Evolutionary conservation across 2,329 filamentous ascomycete genomes (phyloP).

Genomic region (Penicillium verrucosum): DNA sequence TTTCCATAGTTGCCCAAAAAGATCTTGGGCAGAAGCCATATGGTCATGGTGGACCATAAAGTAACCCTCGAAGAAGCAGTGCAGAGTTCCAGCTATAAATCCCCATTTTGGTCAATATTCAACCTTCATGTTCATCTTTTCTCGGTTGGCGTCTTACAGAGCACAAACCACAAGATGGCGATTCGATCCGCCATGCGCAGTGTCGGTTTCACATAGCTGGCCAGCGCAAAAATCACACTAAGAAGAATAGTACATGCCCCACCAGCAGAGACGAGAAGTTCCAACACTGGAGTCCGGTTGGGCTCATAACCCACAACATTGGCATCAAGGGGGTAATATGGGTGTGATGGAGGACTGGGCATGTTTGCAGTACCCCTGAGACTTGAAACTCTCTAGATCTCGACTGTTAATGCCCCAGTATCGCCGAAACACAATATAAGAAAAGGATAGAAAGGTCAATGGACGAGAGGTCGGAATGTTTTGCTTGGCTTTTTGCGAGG

Average conservation of each 20-base stretch:
- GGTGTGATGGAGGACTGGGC: slow-evolving; percentile 47
- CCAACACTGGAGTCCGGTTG: slow-evolving; percentile 60
- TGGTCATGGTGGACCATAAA: slow-evolving; percentile 67
- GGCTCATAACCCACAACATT: slow-evolving; percentile 62
- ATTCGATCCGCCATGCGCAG: slow-evolving; percentile 55
- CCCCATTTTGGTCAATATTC: not conserved
- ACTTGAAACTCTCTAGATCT: not conserved
- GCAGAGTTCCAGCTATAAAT: slow-evolving; percentile 53
- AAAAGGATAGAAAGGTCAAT: not conserved
- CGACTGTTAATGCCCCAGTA: not conserved
- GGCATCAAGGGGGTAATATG: slow-evolving; percentile 68
- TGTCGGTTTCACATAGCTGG: slow-evolving; percentile 52
- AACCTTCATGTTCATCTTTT: not conserved
- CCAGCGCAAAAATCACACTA: slow-evolving; percentile 52
- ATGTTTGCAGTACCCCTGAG: not conserved
- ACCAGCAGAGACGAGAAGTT: slow-evolving; percentile 60
- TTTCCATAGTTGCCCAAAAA: slow-evolving; percentile 88
- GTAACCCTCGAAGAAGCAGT: slow-evolving; percentile 83
- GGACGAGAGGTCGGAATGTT: not conserved
- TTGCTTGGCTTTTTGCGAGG: not conserved
- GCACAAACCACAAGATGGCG: slow-evolving; percentile 70
- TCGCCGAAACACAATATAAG: not conserved
- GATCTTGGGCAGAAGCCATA: slow-evolving; percentile 65
- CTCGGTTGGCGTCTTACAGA: slow-evolving; percentile 53
- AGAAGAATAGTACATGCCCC: slow-evolving; percentile 58